phyloP scores from a whole-genome alignment of 2,329 filamentous ascomycete species.

The Fusarium nisikadoi region DNA sequence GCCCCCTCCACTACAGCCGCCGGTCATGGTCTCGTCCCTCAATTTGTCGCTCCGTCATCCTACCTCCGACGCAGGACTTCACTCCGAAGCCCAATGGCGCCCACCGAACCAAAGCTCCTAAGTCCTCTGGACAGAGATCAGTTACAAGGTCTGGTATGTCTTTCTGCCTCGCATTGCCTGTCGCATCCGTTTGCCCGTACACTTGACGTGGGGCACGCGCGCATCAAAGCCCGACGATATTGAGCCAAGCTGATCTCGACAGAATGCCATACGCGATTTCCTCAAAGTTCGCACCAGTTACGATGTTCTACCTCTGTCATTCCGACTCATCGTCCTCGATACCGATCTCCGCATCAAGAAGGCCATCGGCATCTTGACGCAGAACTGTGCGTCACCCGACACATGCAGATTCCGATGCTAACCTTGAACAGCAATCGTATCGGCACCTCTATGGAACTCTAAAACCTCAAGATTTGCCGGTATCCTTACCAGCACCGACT shows the following conservation, averaged over 20 bases:
- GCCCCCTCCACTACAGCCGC: slow-evolving; percentile 37
- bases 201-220: slow-evolving; percentile 32
- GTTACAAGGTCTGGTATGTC: slow-evolving; percentile 78
- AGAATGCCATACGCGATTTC: slow-evolving; percentile 95
- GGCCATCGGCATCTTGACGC: slow-evolving; percentile 92
- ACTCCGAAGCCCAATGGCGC: slow-evolving; percentile 50
- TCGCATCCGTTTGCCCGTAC: slow-evolving; percentile 31
- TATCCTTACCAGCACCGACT: slow-evolving; percentile 93
- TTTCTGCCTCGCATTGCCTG: slow-evolving; percentile 4
- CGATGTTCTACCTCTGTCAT: slow-evolving; percentile 95
- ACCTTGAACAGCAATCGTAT: slow-evolving; percentile 81
- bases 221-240: slow-evolving; percentile 10
- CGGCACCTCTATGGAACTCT: slow-evolving; percentile 96
- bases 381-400: slow-evolving; percentile 76
- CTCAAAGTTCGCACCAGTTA: slow-evolving; percentile 96
- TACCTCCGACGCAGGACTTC: slow-evolving; percentile 60
- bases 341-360: slow-evolving; percentile 96
- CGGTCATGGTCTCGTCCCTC: slow-evolving; percentile 55
- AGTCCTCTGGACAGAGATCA: slow-evolving; percentile 79
- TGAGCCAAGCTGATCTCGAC: slow-evolving; percentile 33
- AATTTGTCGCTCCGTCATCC: slow-evolving; percentile 69
- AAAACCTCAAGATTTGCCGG: slow-evolving; percentile 92
- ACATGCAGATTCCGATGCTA: slow-evolving; percentile 23
- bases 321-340: slow-evolving; percentile 94
- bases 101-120: slow-evolving; percentile 56